Base-by-base conservation (phyloP, 139 green algal species). In the Protoeuglena noctilucae region DNA sequence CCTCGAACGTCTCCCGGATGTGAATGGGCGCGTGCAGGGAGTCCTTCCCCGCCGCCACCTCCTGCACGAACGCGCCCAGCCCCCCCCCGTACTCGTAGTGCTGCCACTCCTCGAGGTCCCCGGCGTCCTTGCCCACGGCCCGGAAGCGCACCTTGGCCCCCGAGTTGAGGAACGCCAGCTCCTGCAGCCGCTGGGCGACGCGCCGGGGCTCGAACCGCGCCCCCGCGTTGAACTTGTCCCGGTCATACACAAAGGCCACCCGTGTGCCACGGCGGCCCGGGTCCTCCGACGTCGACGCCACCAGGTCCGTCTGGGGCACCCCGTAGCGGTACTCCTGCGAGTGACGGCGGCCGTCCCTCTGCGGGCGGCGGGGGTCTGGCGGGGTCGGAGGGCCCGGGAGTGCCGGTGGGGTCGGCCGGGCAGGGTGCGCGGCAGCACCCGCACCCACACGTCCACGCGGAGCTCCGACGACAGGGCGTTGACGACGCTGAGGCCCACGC, bases 91-190 rank as follows among this genome's bases (percentile, higher is more conserved):
- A 86, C 12, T 81, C 71, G 51, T 88, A 85, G 26, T 79, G 60
- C 56, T 89, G 76, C 71, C 74, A 89, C 0, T 48, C 73, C 19
- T 71, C 64, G 40, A 31, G 23, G 25, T 48, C 45, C 14, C 43
- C 17, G 17, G 18, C 4, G 31, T 2, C 47, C 34, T 26, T 28
- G 12, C 24, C 47, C 39, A 70, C 57, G 4, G 25, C 12, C 22
- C 57, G 47, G 46, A 79, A 82, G 22, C 61, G 55, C 19, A 91
- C 79, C 21, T 70, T 82, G 29, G 75, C 87, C 9, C 31, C 40
- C 53, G 48, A 63, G 76, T 98, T 95, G 3, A 98, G 74, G 72
- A 96, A 98, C 3, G 91, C 89, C 18, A 98, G 70, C 72, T 98
- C 91, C 3, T 83, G 70, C 50, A 97, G 68, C 18, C 89, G 78